Evolutionary conservation across 495 filamentous ascomycete species (phyloP).

Genomic region (Xylaria bambusicola): DNA sequence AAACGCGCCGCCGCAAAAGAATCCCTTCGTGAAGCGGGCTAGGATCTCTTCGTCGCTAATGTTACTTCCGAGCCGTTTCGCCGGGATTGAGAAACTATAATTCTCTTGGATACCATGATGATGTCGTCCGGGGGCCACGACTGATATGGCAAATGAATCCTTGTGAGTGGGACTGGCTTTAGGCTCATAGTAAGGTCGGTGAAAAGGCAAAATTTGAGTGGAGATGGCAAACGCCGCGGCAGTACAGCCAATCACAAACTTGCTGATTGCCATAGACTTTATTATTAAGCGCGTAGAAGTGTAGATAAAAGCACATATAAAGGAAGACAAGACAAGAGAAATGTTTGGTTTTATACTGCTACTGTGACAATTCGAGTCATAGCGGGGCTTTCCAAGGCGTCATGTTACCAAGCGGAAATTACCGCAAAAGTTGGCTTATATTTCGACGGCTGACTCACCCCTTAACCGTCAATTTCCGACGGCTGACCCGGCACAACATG

Average conservation of each 20-base stretch:
- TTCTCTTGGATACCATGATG: not conserved
- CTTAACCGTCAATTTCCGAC: too few relatives aligned
- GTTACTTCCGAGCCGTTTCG: not conserved
- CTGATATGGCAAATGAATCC: not conserved
- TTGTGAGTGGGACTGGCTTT: not conserved
- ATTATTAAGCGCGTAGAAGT: not conserved
- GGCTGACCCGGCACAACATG: too few relatives aligned
- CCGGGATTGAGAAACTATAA: conserved; percentile 7
- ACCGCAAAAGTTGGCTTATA: too few relatives aligned
- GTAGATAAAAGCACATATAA: too few relatives aligned
- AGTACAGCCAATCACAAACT: not conserved
- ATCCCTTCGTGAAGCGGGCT: conserved; percentile 21
- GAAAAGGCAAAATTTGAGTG: not conserved
- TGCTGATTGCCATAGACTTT: not conserved
- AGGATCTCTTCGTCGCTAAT: conserved; percentile 24
- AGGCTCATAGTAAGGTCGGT: not conserved
- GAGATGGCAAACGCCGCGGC: not conserved
- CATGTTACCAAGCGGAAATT: too few relatives aligned
- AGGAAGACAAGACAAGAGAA: too few relatives aligned
- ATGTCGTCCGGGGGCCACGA: not conserved
- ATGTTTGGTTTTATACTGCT: too few relatives aligned
- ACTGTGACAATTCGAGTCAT: too few relatives aligned
- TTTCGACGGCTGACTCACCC: too few relatives aligned
- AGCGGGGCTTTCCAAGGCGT: too few relatives aligned
- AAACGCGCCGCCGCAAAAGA: conserved; percentile 20